Base-by-base conservation (phyloP, 1,284 basidiomycete genomes). In the Ganoderma sp. region DNA sequence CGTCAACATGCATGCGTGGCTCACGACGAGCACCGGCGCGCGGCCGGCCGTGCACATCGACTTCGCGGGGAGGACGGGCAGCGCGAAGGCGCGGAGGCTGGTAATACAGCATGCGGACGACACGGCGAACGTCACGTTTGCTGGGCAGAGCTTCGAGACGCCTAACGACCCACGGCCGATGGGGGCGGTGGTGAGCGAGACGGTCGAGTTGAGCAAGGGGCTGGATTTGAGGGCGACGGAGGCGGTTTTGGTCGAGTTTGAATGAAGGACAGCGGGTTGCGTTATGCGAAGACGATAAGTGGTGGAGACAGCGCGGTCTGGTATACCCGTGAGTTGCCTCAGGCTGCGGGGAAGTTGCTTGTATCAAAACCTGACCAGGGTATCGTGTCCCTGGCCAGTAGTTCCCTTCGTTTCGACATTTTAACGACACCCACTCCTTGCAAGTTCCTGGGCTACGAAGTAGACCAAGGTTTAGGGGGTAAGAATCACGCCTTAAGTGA, bases 131-230 rank as follows among this genome's bases (percentile, higher is more conserved):
- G 64, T 90, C 63, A 87, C 81, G 1, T 90, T 88, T 87, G 89
- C 84, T 66, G 89, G 89, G 6, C 88, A 89, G 77, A 87, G 84
- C 6, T 91, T 87, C 69, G 90, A 90, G 70, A 90, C 88, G 0
- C 58, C 58, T 22, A 60, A 73, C 34, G 79, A 87, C 68, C 88
- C 81, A 0, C 79, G 75, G 58, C 83, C 86, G 15, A 76, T 73
- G 12, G 88, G 89, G 0, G 65, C 32, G 10, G 65, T 83, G 42
- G 73, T 75, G 8, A 72, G 81, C 4, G 79, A 85, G 71, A 81
- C 56, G 0, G 75, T 81, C 19, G 67, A 75, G 19, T 74, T 88
- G 41, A 61, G 71, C 8, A 73, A 72, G 17, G 88, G 88, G 0
- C 67, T 91, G 14, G 82, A 86, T 73, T 80, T 90, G 39, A 76